A percentile compares a stretch with the other conserved stretches of the same genome.
phyloP scores from a whole-genome alignment of 352 stramenopile genomes.

The Globisporangium nagaii region DNA sequence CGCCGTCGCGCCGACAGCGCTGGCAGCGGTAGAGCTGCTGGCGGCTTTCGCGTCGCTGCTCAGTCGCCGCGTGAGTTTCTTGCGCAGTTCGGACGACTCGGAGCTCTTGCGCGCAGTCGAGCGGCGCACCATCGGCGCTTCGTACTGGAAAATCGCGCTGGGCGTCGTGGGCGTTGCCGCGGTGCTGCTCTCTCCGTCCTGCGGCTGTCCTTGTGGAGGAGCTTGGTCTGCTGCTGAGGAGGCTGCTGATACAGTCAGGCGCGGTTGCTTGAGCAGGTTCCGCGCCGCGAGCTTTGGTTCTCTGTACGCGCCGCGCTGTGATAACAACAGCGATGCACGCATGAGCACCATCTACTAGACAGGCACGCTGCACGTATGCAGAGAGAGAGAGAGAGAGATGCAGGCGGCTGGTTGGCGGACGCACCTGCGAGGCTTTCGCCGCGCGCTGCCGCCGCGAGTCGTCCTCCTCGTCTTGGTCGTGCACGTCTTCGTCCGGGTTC shows the following conservation, averaged over 20 bases:
- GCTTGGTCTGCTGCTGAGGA: background rate
- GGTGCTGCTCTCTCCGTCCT: background rate
- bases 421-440: slow-evolving; percentile 12
- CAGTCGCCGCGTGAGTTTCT: slow-evolving; percentile 42
- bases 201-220: background rate
- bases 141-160: slow-evolving; percentile 16
- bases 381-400: background rate
- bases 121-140: slow-evolving; percentile 37
- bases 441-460: slow-evolving; percentile 19
- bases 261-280: slow-evolving; percentile 12
- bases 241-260: background rate
- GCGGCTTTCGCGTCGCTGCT: too few relatives aligned
- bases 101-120: slow-evolving; percentile 63
- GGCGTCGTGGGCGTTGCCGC: slow-evolving; percentile 1
- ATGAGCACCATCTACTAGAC: too few relatives aligned
- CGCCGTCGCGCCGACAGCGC: slow-evolving; percentile 23
- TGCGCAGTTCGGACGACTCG: slow-evolving; percentile 50
- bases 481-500: slow-evolving; percentile 70
- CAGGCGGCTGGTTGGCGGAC: background rate
- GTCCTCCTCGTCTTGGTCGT: slow-evolving; percentile 59
- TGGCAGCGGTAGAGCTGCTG: background rate
- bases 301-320: slow-evolving; percentile 16
- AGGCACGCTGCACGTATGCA: background rate
- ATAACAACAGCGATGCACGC: background rate
- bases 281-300: slow-evolving; percentile 19